phyloP scores from a whole-genome alignment of 768 basidiomycete species.

The Lyophyllum semitale region DNA sequence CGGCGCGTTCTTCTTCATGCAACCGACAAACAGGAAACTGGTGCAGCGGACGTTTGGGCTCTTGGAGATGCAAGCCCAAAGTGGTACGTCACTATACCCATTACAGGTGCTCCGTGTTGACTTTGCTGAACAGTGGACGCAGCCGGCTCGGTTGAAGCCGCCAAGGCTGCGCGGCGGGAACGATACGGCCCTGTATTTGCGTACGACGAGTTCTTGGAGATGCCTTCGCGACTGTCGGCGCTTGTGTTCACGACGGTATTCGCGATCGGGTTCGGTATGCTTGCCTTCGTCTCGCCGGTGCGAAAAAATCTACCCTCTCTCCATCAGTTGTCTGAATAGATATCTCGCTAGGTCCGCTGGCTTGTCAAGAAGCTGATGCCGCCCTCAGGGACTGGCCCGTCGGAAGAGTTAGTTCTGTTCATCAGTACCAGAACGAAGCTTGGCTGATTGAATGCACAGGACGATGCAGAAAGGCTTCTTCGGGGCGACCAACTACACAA shows the following conservation, averaged over 20 bases:
- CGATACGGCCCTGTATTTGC: slow-evolving; percentile 72
- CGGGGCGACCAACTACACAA: slow-evolving; percentile 70
- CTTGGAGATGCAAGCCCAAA: slow-evolving; percentile 33
- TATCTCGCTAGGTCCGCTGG: slow-evolving; percentile 50
- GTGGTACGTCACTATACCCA: slow-evolving; percentile 13
- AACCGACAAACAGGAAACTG: slow-evolving; percentile 37
- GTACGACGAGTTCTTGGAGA: slow-evolving; percentile 72
- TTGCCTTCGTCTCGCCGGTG: slow-evolving; percentile 42
- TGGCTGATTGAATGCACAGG: slow-evolving; percentile 32
- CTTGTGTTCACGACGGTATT: slow-evolving; percentile 38
- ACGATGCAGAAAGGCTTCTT: slow-evolving; percentile 61
- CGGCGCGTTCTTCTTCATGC: slow-evolving; percentile 46
- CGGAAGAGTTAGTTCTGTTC: slow-evolving; percentile 52
- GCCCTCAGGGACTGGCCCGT: slow-evolving; percentile 62
- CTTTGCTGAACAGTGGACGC: not conserved
- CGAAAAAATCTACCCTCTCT: slow-evolving; percentile 12
- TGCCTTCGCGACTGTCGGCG: slow-evolving; percentile 40
- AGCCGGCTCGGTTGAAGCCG: slow-evolving; percentile 1
- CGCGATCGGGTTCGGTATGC: slow-evolving; percentile 31
- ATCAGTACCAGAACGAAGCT: not conserved
- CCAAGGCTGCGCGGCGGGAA: slow-evolving; percentile 22
- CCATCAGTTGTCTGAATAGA: not conserved
- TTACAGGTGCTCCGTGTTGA: not conserved
- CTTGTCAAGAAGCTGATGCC: slow-evolving; percentile 52
- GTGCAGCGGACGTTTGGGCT: slow-evolving; percentile 52